These are phyloP conservation scores for Xerocomus brunneocitrinus DNA, from an alignment of 768 basidiomycete species.

Conservation along the genomic window DNA sequence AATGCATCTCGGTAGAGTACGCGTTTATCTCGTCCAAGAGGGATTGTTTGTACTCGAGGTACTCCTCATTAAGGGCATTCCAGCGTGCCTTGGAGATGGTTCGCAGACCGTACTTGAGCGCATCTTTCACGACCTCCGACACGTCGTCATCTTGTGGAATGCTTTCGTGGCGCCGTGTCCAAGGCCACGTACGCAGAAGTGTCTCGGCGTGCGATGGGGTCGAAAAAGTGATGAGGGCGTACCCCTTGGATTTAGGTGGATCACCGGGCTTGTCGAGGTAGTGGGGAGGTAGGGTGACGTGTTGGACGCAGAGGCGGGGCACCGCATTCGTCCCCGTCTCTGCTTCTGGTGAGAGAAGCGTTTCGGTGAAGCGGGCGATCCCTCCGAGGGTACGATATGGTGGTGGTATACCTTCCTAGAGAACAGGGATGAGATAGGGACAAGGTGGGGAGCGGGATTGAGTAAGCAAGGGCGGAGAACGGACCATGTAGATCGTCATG, in stretches of 20 bases:
- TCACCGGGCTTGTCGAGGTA: conserved; percentile 55
- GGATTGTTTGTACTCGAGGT: conserved; percentile 54
- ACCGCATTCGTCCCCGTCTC: not conserved
- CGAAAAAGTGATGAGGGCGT: conserved; percentile 63
- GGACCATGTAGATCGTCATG: conserved; percentile 63
- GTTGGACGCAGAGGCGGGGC: conserved; percentile 39
- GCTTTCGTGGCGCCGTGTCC: conserved; percentile 35
- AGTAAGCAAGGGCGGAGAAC: not conserved
- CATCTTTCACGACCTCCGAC: conserved; percentile 35
- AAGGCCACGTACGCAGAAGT: conserved; percentile 57
- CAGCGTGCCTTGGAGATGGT: conserved; percentile 53
- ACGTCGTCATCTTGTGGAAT: not conserved
- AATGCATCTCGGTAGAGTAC: not conserved
- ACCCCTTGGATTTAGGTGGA: conserved; percentile 63
- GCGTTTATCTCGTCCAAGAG: conserved; percentile 46
- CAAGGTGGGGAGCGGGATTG: not conserved
- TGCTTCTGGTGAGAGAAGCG: conserved; percentile 27
- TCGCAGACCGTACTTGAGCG: conserved; percentile 56
- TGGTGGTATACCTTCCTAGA: conserved; percentile 67
- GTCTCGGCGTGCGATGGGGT: conserved; percentile 35
- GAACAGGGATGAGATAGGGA: not conserved
- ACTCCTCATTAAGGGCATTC: conserved; percentile 64
- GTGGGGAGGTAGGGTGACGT: conserved; percentile 52
- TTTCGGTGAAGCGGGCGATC: conserved; percentile 42
- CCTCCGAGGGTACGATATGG: conserved; percentile 48